phyloP scores from a whole-genome alignment of 1,284 basidiomycete genomes.

The Marasmius oreades region DNA sequence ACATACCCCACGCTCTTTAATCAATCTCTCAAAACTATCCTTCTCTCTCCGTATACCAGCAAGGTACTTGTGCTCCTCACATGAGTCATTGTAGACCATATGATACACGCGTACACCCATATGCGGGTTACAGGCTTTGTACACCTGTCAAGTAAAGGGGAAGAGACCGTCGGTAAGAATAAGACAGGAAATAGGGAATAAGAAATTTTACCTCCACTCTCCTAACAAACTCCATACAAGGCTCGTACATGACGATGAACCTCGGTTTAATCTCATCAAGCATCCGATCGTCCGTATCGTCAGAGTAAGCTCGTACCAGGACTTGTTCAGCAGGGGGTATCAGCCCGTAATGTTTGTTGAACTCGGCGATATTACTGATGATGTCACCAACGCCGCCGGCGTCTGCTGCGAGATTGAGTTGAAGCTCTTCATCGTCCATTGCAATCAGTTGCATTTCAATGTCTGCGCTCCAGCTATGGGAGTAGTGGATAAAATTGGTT shows the following conservation, averaged over 20 bases:
- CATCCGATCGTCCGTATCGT: constrained; percentile 89
- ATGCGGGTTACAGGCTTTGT: constrained; percentile 78
- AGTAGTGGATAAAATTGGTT: constrained; percentile 1
- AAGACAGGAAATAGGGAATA: neutral
- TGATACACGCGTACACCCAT: constrained; percentile 92
- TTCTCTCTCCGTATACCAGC: constrained; percentile 89
- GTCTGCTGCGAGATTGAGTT: constrained; percentile 12
- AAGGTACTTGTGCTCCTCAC: constrained; percentile 95
- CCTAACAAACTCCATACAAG: constrained; percentile 89
- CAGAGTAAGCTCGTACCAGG: constrained; percentile 85
- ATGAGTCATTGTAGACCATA: constrained; percentile 89
- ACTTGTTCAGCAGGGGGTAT: constrained; percentile 79
- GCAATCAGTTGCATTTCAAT: constrained; percentile 5
- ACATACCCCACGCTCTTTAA: constrained; percentile 83
- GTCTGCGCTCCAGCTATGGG: neutral
- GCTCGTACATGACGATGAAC: constrained; percentile 95
- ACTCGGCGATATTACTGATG: too few species aligned
- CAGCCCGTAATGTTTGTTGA: constrained; percentile 82
- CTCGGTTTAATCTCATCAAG: constrained; percentile 87
- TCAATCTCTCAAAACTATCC: constrained; percentile 95
- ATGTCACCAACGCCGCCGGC: too few species aligned
- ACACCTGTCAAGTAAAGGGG: constrained; percentile 64
- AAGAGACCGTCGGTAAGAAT: too few species aligned
- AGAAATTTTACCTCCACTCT: constrained; percentile 73
- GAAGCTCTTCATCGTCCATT: constrained; percentile 23